These are phyloP conservation scores for Soucietia sequanensis DNA, from an alignment of 805 yeast species.

Conservation along the genomic window DNA sequence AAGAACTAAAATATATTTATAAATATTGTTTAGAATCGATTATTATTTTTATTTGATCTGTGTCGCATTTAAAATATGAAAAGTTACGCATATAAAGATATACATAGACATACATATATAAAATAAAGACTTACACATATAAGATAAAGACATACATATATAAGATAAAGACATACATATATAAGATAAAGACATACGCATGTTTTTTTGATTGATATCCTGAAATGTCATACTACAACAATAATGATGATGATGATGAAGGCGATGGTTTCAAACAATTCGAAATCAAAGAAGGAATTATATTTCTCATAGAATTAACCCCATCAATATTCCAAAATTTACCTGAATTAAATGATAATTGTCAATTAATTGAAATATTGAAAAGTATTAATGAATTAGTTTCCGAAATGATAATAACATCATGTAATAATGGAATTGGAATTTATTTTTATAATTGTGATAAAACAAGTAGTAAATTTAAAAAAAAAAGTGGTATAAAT, in stretches of 20 bases:
- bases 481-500: conserved; percentile 41
- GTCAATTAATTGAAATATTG: conserved; percentile 53
- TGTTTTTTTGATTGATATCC: neutral
- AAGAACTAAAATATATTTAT: too few relatives aligned
- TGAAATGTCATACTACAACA: neutral
- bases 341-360: conserved; percentile 32
- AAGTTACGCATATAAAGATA: too few relatives aligned
- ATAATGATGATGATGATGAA: conserved; percentile 9
- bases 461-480: conserved; percentile 27
- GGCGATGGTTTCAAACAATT: conserved; percentile 28
- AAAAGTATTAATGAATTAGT: conserved; percentile 60
- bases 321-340: conserved; percentile 41
- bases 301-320: conserved; percentile 62
- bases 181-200: too few relatives aligned
- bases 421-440: conserved; percentile 74
- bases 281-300: conserved; percentile 61
- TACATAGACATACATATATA: too few relatives aligned
- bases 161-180: neutral
- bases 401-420: conserved; percentile 60
- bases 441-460: conserved; percentile 58
- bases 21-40: too few relatives aligned
- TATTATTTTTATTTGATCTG: too few relatives aligned
- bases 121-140: too few relatives aligned
- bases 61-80: too few relatives aligned
- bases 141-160: neutral